Percentiles rank a stretch among this genome's conserved stretches.
These are phyloP conservation scores for Lichtheimia ramosa DNA, from an alignment of 371 early-diverging fungal species.

Conservation along the genomic window DNA sequence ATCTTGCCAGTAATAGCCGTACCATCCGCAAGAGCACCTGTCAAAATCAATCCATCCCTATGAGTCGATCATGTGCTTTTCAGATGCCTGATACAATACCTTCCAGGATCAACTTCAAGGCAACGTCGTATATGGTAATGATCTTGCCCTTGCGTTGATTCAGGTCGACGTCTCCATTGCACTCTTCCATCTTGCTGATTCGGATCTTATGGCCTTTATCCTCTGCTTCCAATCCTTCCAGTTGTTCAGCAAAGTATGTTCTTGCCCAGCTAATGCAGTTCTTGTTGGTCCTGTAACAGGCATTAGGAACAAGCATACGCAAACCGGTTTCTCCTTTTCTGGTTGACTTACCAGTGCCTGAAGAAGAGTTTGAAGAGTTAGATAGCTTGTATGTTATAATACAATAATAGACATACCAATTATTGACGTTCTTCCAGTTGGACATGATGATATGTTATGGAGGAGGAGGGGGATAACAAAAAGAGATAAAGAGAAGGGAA, in stretches of 20 bases:
- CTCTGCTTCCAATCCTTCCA: slow-evolving; percentile 43
- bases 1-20: slow-evolving; percentile 66
- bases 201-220: slow-evolving; percentile 53
- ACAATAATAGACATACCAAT: not conserved
- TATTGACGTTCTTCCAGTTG: slow-evolving; percentile 12
- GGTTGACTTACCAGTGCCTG: slow-evolving; percentile 11
- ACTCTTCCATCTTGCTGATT: slow-evolving; percentile 58
- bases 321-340: not conserved
- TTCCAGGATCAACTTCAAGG: slow-evolving; percentile 44
- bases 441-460: not conserved
- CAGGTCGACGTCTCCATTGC: slow-evolving; percentile 85
- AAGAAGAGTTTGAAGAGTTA: not conserved
- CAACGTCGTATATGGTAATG: slow-evolving; percentile 84
- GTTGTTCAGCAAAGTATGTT: slow-evolving; percentile 64
- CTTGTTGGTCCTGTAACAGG: slow-evolving; percentile 81
- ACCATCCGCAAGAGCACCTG: slow-evolving; percentile 52
- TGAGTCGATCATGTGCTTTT: too few species aligned
- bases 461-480: not conserved
- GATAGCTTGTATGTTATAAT: not conserved
- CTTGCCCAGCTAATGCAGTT: slow-evolving; percentile 90
- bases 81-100: slow-evolving; percentile 7
- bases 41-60: not conserved
- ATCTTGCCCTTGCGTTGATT: slow-evolving; percentile 93
- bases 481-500: not conserved
- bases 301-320: not conserved